Conservation (phyloP, 768 basidiomycete species). For the Russula foetens region DNA sequence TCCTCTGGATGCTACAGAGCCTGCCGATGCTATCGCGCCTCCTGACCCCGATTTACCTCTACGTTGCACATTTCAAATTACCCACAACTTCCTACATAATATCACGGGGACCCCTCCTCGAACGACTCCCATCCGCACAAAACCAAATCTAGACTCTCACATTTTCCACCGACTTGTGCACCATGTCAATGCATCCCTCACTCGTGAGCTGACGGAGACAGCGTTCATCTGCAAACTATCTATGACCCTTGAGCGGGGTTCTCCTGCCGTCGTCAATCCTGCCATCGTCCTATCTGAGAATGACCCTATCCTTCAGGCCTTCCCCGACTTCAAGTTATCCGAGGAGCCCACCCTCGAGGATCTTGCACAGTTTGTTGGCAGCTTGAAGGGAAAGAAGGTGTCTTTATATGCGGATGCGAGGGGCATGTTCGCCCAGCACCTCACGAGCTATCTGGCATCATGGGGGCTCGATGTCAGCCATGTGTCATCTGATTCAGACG, state of each 20-base stretch:
- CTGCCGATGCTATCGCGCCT: constrained; percentile 7
- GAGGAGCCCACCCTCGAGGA: constrained; percentile 77
- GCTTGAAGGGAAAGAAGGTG: constrained; percentile 74
- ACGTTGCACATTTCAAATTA: constrained; percentile 50
- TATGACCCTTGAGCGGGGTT: constrained; percentile 55
- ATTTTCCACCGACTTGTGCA: constrained; percentile 53
- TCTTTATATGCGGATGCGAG: constrained; percentile 79
- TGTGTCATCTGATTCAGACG: constrained; percentile 50
- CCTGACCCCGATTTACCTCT: constrained; percentile 33
- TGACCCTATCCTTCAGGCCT: constrained; percentile 40
- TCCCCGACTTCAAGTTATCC: constrained; percentile 42
- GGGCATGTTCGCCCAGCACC: constrained; percentile 84
- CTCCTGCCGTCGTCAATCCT: constrained; percentile 35
- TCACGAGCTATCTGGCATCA: constrained; percentile 85
- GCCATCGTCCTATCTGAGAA: constrained; percentile 35
- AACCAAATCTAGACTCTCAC: constrained; percentile 39
- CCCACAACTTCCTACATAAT: constrained; percentile 36
- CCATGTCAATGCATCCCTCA: constrained; percentile 45
- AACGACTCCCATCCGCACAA: constrained; percentile 25
- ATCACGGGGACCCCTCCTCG: background rate
- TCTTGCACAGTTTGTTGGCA: constrained; percentile 70
- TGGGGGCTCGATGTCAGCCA: constrained; percentile 96
- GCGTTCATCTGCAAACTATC: constrained; percentile 52
- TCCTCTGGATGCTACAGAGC: constrained; percentile 17
- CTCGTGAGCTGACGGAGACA: constrained; percentile 35